Conservation (phyloP, 352 stramenopile genomes). For the Phytophthora constricta region DNA sequence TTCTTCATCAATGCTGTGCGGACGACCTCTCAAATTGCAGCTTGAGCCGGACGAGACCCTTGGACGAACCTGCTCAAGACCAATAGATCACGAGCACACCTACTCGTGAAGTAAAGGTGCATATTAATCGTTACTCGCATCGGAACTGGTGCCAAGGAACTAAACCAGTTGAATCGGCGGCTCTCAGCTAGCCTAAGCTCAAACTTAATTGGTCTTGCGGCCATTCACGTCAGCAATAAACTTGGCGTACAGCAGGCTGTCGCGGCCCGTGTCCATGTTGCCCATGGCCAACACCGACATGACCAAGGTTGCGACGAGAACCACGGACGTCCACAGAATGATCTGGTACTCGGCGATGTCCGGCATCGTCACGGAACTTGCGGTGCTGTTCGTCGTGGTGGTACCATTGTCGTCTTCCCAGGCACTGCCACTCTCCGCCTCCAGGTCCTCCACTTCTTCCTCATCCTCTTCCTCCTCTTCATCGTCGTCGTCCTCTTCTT, state of each 20-base stretch:
- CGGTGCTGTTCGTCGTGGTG: constrained; percentile 31
- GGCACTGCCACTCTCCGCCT: constrained; percentile 28
- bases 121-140: constrained; percentile 42
- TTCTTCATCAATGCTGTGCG: constrained; percentile 27
- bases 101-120: constrained; percentile 11
- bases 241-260: constrained; percentile 89
- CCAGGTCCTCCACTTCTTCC: constrained; percentile 21
- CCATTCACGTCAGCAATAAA: constrained; percentile 67
- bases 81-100: background rate
- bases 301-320: constrained; percentile 57
- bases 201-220: constrained; percentile 62
- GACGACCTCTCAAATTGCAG: constrained; percentile 8
- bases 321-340: constrained; percentile 81
- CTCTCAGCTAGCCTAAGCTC: background rate
- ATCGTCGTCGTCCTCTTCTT: constrained; percentile 20
- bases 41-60: constrained; percentile 13
- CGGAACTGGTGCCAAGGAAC: constrained; percentile 15
- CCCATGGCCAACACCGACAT: constrained; percentile 62
- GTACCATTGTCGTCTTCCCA: constrained; percentile 34
- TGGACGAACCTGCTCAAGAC: constrained; percentile 1
- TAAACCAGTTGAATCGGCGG: constrained; percentile 14
- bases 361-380: constrained; percentile 48
- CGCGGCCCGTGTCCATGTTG: constrained; percentile 76
- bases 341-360: constrained; percentile 86
- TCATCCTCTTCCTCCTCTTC: constrained; percentile 23